phyloP scores from a whole-genome alignment of 495 filamentous ascomycete genomes.

The Penicillium tannophilum region DNA sequence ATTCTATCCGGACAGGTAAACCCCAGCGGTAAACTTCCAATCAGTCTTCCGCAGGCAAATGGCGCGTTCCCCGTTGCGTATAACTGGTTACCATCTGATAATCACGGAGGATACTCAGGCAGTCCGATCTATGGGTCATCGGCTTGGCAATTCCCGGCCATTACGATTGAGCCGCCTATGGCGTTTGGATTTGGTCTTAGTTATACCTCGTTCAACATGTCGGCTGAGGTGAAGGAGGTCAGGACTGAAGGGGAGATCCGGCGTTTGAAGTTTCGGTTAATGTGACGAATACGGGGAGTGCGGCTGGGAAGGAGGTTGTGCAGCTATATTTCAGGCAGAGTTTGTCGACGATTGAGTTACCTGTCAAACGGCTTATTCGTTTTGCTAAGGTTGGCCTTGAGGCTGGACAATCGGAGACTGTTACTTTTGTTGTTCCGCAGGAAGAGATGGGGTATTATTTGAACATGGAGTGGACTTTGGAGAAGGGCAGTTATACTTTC shows the following conservation, averaged over 20 bases:
- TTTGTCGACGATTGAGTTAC: slow-evolving; percentile 2
- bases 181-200: slow-evolving; percentile 9
- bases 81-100: slow-evolving; percentile 8
- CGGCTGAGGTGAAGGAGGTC: not conserved
- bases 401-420: not conserved
- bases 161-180: not conserved
- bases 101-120: not conserved
- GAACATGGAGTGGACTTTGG: slow-evolving; percentile 4
- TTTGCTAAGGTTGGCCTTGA: not conserved
- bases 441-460: slow-evolving; percentile 2
- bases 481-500: slow-evolving; percentile 2
- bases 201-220: not conserved
- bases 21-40: slow-evolving; percentile 4
- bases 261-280: not conserved
- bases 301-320: not conserved
- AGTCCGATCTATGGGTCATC: not conserved
- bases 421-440: not conserved
- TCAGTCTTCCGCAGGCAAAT: slow-evolving; percentile 7
- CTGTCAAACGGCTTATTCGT: slow-evolving; percentile 2
- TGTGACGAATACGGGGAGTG: slow-evolving; percentile 1
- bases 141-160: not conserved
- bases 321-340: slow-evolving; percentile 2
- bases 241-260: not conserved
- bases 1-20: not conserved
- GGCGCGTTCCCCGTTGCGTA: slow-evolving; percentile 4